Evolutionary conservation across 495 filamentous ascomycete species (phyloP), one percentile per base, ranked within the genome.

Genomic region (Poronia punctata): DNA sequence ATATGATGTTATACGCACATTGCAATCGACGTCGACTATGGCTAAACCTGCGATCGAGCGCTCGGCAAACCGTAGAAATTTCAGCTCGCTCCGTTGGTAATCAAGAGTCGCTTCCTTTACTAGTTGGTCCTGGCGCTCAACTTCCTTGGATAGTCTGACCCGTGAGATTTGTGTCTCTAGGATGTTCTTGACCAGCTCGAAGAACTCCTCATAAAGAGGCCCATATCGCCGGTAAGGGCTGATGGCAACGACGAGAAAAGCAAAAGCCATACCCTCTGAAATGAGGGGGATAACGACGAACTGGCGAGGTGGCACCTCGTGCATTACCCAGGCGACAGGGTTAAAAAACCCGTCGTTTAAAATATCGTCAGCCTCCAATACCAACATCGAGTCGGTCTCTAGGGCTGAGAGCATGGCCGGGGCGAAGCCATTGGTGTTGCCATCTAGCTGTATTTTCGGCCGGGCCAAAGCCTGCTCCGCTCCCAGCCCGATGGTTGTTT

Each of bases 401-500:
- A 76, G 68, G 38, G 79, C 71, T 24, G 74, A 61, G 27, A 81
- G 71, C 19, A 75, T 69, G 1, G 71, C 68, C 1, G 70, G 74
- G 36, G 77, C 75, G n/a, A 74, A 76, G 38, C 76, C 73, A 18
- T 60, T 64, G 9, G 69, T 69, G 10, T 64, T 62, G 31, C 68
- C 73, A 18, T 71, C 74, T 7, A 82, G 53, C 38, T 81, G 76
- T 8, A 81, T 60, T 31, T 70, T 62, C 5, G 63, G 53, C 4
- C 72, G 68, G 9, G 69, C 71, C 10, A 72, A 63, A 8, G 59
- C 57, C 56, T 82, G 78, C 11, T 66, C 65, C 4, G 60, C 46
- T 4, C 78, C 78, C 7, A 85, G 71, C 4, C 79, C 81, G 22
- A 84, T 49, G 0, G 69, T 54, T 3, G 78, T 77, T 46, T 78